Base-by-base conservation (phyloP, 257 asterid species). In the Echium plantagineum region DNA sequence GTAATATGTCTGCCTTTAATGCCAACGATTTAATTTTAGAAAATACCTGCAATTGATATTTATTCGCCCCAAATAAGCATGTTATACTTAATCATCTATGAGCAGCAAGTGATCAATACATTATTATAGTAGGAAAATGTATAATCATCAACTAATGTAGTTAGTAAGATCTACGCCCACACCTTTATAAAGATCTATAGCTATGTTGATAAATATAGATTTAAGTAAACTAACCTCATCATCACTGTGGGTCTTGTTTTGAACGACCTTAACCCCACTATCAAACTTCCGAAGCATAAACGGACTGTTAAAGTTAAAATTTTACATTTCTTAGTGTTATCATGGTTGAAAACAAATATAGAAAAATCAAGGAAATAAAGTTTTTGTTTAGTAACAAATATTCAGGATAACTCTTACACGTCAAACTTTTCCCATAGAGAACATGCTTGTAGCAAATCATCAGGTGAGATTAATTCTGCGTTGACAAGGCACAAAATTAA, bases 261-360 rank as follows among this genome's bases (percentile, higher is more conserved):
- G 98, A 78, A 91, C 83, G 73, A 91, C 97, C 89, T 81, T 75
- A 68, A 91, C 98, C 57, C 97, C 98, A 63, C 98, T 91, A 59
- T 91, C 98, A 80, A 91, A 91, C 70, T 83, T 91, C 67, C 98
- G 86, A 68, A 88, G 96, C 86, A 81, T 85, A 68, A 91, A 85
- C 17, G 95, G 81, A 67, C 97, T 89, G 85, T 66, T 59, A 56
- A 56, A 53, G 57, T 26, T 67, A 28, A 70, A 31, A 63, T 22
- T 54, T 21, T 56, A 53, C 21, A 59, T 62, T 64, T 64, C 57
- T 61, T n/a, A 21, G 22, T 18, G 31, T 30, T 55, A 28, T 65
- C 4, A 31, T 16, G 3, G 38, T 49, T 48, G 32, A 30, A 49
- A 15, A 56, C 48, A 64, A 48, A 22, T 47, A 48, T 69, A 31